Base-by-base conservation (phyloP, 116 monocot species). In the Zostera marina region DNA sequence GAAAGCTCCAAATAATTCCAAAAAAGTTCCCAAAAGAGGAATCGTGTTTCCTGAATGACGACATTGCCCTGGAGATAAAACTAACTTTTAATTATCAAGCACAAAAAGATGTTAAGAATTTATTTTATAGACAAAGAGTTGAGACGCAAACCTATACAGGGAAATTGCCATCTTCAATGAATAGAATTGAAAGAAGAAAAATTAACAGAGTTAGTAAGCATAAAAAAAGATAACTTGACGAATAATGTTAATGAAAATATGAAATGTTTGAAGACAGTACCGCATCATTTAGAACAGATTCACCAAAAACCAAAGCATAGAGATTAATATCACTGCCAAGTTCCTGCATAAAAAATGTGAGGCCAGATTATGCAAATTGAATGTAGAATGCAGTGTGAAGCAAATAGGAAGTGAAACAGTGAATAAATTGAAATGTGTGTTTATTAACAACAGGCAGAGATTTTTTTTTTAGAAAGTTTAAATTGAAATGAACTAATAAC, bases 241-340 rank as follows among this genome's bases (percentile, higher is more conserved):
- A 21, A 54, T 13, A 21, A 42, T 42, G 15, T 20, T 32, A 45
- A n/a, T 11, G 45, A n/a, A 25, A 13, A 63, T 39, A 44, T 16
- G 17, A 21, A 13, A 55, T 32, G 23, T 47, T 32, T 43, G 43
- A 51, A 10, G 20, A 20, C 72, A 82, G 57, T 80, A 96, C 96
- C 32, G 96, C 96, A 77, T 96, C 96, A 60, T 96, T 96, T 48
- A 96, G 65, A 61, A 96, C 96, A 72, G 96, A 96, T 74, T 96
- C 96, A 19, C 96, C 96, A 80, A 96, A 96, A 22, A 96, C 96
- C 70, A 96, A 72, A 11, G 96, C 96, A 73, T 96, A 96, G 23
- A 96, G 79, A 56, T 96, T 96, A 44, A 70, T 72, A 76, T 96
- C 89, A 68, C 74, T 78, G 60, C 94, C 94, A 67, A 94, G 80